Conservation (phyloP, 2,329 filamentous ascomycete genomes). For the Sphaerostilbella broomeana region DNA sequence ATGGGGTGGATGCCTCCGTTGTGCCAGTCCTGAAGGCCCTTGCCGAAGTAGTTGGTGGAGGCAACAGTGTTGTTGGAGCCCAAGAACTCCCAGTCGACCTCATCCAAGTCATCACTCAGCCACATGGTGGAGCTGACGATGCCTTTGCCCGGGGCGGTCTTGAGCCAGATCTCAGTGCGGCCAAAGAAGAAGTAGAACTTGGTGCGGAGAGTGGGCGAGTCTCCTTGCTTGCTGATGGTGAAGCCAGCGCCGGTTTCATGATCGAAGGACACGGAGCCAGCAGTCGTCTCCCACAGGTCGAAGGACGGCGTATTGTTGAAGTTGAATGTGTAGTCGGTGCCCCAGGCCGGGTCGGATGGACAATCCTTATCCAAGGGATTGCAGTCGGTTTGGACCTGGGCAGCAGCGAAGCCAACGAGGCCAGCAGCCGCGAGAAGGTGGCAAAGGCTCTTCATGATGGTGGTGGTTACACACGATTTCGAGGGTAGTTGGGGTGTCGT, state of each 20-base stretch:
- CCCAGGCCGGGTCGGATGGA: slow-evolving; percentile 64
- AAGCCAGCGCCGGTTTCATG: slow-evolving; percentile 61
- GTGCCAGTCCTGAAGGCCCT: slow-evolving; percentile 58
- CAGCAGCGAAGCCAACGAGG: slow-evolving; percentile 44
- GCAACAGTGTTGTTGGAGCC: slow-evolving; percentile 58
- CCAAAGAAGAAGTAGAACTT: slow-evolving; percentile 86
- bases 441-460: no score
- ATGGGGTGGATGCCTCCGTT: slow-evolving; percentile 55
- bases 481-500: no score
- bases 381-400: slow-evolving; percentile 73
- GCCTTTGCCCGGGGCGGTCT: slow-evolving; percentile 66
- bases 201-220: slow-evolving; percentile 72
- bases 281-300: slow-evolving; percentile 62
- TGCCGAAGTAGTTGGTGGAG: slow-evolving; percentile 74
- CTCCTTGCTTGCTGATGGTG: slow-evolving; percentile 60
- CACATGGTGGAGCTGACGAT: slow-evolving; percentile 79
- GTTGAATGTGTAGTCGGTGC: slow-evolving; percentile 53
- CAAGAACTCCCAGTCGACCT: slow-evolving; percentile 82
- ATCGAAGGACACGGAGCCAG: slow-evolving; percentile 57
- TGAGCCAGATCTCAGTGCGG: slow-evolving; percentile 69
- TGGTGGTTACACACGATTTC: no score
- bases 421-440: slow-evolving; percentile 28
- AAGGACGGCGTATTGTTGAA: slow-evolving; percentile 57
- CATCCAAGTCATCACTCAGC: slow-evolving; percentile 76
- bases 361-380: slow-evolving; percentile 67